Base-by-base conservation (phyloP, 805 yeast genomes). In the Saccharomyces jurei region DNA sequence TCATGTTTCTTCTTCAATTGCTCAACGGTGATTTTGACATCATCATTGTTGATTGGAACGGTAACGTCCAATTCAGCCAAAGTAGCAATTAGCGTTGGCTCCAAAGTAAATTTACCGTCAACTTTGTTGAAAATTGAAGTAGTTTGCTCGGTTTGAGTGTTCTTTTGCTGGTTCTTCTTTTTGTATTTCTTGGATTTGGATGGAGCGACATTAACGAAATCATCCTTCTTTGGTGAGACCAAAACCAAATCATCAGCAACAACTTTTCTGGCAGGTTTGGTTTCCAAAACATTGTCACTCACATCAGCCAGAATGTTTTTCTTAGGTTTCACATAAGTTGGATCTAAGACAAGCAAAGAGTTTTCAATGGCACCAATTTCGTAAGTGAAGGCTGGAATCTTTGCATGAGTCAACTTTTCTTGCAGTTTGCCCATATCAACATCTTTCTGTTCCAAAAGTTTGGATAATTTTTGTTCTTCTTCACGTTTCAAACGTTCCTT, bases 361-460 rank as follows among this genome's bases (percentile, higher is more conserved):
- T 79, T 75, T 71, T 90, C 88, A 65, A 94, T 87, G 58, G 85
- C 76, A 60, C 78, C 78, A 64, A 92, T 85, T 74, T 94, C 96
- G 48, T 74, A 74, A 56, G 85, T 81, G 74, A 86, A 91, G 28
- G 97, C 98, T 29, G 98, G 96, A 28, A 87, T 81, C 50, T 69
- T 68, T 49, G 90, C 90, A 58, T 82, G 87, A 52, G 82, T 79
- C 75, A 87, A 81, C 65, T 81, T 82, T 66, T 81, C 77, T 63
- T 88, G 89, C 54, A 85, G 86, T 63, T 78, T 82, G 72, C 78
- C 78, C 69, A 79, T 75, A 65, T 77, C 77, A 60, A 74, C 76
- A 57, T 76, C 74, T 67, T 78, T 81, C 60, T 78, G 79, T 61
- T 78, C 79, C 46, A 71, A 64, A 59, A 75, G 65, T 66, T 73